Conservation (phyloP, 306 rosid genomes). For the Abrus precatorius region DNA sequence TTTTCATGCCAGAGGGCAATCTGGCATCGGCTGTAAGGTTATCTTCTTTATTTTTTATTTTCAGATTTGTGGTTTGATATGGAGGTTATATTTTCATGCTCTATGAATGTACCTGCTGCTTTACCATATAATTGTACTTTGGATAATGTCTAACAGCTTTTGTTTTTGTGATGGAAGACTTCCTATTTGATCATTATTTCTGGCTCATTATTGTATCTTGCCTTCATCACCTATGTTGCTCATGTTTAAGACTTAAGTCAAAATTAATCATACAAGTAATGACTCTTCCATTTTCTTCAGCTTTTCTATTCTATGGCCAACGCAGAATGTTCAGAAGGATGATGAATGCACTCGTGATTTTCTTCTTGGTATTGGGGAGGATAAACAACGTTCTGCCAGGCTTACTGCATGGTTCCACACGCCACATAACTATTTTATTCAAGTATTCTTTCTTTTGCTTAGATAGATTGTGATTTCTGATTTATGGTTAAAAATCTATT, state of each 20-base stretch:
- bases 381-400: conserved; percentile 91
- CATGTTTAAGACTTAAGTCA: conserved; percentile 1
- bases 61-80: conserved; percentile 39
- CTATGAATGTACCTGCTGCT: conserved; percentile 16
- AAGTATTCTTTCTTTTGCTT: conserved; percentile 59
- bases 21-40: conserved; percentile 92
- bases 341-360: conserved; percentile 90
- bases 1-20: conserved; percentile 91
- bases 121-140: conserved; percentile 24
- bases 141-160: conserved; percentile 20
- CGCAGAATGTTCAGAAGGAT: conserved; percentile 66
- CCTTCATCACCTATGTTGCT: conserved; percentile 20
- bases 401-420: conserved; percentile 95
- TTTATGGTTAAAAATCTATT: conserved; percentile 31
- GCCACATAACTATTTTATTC: conserved; percentile 80
- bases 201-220: conserved; percentile 13
- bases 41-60: conserved; percentile 41
- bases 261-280: conserved; percentile 19
- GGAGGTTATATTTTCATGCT: conserved; percentile 31
- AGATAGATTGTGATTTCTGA: conserved; percentile 40
- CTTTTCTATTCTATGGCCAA: conserved; percentile 87
- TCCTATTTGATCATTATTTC: conserved; percentile 6
- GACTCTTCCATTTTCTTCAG: conserved; percentile 59
- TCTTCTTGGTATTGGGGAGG: conserved; percentile 91
- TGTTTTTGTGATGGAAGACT: not conserved